Base-by-base conservation (phyloP, 768 basidiomycete genomes). In the Mycena metata region DNA sequence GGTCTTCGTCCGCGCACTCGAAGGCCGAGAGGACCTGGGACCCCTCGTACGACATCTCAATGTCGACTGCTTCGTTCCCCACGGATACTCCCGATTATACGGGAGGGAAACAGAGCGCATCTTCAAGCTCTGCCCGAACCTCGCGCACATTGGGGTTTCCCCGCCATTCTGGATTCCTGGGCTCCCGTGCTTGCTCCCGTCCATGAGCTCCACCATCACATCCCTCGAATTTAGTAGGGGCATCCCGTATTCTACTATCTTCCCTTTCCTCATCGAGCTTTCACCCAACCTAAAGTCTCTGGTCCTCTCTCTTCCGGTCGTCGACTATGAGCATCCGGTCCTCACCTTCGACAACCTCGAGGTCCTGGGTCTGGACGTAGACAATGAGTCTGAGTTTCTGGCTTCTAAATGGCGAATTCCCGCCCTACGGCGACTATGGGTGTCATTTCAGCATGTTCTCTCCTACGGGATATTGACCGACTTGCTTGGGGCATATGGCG, bases 101-200 rank as follows among this genome's bases (percentile, higher is more conserved):
- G 43, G 46, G n/a, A 51, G 0, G 1, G 43, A 64, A 19, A 24
- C n/a, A 12, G 42, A 9, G 30, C 51, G 42, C 10, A 43, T 62
- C 51, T 15, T 65, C 2, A 26, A 42, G 9, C 39, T 69, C 0
- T 69, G 69, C 30, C 59, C 69, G 17, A 21, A 56, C 10, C 51
- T 69, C 17, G 12, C 36, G 1, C 69, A 69, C 30, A 36, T 69
- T 8, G 59, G 43, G 5, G 49, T 61, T 13, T 49, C 24, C 39
- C 69, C 69, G 35, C 17, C 33, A 5, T 60, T 49, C 16, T 36
- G 30, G 45, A 21, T 57, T 21, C 55, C 35, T 11, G 21, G 5
- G 19, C 16, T 15, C 12, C 39, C 35, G 23, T 16, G 36, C 49
- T 21, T 56, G 11, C 10, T 58, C 8, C 59, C 63, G 1, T 45